Conservation (phyloP, 192 early-diverging fungal genomes). For the Rhizophagus clarus region DNA sequence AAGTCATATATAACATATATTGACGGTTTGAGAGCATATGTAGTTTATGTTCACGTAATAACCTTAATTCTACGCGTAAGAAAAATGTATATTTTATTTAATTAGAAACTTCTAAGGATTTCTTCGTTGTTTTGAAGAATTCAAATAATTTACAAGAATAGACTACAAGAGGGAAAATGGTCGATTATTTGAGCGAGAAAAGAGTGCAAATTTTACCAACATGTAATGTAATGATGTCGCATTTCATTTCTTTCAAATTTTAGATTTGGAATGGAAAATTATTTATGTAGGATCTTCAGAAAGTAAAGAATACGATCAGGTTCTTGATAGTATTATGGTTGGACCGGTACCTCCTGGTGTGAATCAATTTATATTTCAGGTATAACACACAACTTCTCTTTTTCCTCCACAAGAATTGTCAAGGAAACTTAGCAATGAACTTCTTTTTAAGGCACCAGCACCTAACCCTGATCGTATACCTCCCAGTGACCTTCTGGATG, state of each 20-base stretch:
- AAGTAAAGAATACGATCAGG: slow-evolving; percentile 84
- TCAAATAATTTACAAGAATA: too few species aligned
- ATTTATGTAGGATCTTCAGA: slow-evolving; percentile 93
- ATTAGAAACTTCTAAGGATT: background rate
- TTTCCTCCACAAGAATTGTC: background rate
- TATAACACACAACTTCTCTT: slow-evolving; percentile 36
- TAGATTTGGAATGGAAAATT: slow-evolving; percentile 98
- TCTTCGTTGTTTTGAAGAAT: too few species aligned
- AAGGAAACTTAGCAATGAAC: background rate
- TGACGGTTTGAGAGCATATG: background rate
- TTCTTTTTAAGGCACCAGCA: slow-evolving; percentile 56
- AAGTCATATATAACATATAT: background rate
- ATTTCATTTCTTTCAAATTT: background rate
- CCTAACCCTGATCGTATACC: slow-evolving; percentile 79
- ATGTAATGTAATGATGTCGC: too few species aligned
- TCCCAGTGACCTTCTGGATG: slow-evolving; percentile 79
- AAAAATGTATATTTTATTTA: background rate
- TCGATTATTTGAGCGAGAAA: too few species aligned
- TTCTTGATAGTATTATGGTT: slow-evolving; percentile 92
- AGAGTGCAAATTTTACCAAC: too few species aligned
- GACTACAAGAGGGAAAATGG: too few species aligned
- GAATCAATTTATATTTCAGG: slow-evolving; percentile 92
- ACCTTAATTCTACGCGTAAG: background rate
- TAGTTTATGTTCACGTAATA: background rate
- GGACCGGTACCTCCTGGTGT: slow-evolving; percentile 95